These are phyloP conservation scores for Protomyces pachydermus DNA, from an alignment of 1,139 yeast species.

Conservation along the genomic window DNA sequence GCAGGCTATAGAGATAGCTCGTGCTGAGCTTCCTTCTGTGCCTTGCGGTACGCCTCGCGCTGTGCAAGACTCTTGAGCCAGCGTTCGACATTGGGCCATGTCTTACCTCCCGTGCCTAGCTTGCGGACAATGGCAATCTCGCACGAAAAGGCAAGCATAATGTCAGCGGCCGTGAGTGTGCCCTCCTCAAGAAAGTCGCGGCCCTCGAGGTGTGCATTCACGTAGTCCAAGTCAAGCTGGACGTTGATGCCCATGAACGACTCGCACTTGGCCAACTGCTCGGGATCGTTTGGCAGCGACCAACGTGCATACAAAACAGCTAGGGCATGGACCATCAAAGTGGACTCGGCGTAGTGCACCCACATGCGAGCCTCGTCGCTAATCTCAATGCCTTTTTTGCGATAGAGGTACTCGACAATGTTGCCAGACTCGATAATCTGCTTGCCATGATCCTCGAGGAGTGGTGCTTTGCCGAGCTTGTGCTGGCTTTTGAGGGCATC, in stretches of 20 bases:
- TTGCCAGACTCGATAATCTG: slow-evolving; percentile 36
- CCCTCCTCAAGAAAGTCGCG: slow-evolving; percentile 3
- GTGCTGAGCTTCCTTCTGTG: slow-evolving; percentile 18
- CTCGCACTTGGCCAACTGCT: slow-evolving; percentile 11
- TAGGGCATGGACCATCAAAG: slow-evolving; percentile 45
- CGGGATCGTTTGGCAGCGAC: slow-evolving; percentile 4
- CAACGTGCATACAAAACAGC: slow-evolving; percentile 23
- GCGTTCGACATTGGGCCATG: slow-evolving; percentile 12
- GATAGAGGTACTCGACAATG: slow-evolving; percentile 36
- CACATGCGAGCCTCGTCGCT: slow-evolving; percentile 37
- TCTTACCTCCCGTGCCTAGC: slow-evolving; percentile 3
- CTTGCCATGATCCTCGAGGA: slow-evolving; percentile 44
- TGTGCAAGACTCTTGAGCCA: slow-evolving; percentile 12
- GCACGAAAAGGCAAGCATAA: slow-evolving; percentile 14
- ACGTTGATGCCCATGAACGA: slow-evolving; percentile 9
- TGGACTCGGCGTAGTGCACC: slow-evolving; percentile 56
- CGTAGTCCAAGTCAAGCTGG: slow-evolving; percentile 17
- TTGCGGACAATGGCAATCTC: slow-evolving; percentile 12
- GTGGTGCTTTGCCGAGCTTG: slow-evolving; percentile 56
- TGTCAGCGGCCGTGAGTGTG: slow-evolving; percentile 9
- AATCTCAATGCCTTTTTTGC: slow-evolving; percentile 37
- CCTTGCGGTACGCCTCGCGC: slow-evolving; percentile 23
- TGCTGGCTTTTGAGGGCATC: slow-evolving; percentile 49
- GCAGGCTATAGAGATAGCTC: slow-evolving; percentile 2
- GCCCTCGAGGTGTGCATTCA: slow-evolving; percentile 1